Base-by-base conservation (phyloP, 805 yeast species). In the Alloascoidea africana region DNA sequence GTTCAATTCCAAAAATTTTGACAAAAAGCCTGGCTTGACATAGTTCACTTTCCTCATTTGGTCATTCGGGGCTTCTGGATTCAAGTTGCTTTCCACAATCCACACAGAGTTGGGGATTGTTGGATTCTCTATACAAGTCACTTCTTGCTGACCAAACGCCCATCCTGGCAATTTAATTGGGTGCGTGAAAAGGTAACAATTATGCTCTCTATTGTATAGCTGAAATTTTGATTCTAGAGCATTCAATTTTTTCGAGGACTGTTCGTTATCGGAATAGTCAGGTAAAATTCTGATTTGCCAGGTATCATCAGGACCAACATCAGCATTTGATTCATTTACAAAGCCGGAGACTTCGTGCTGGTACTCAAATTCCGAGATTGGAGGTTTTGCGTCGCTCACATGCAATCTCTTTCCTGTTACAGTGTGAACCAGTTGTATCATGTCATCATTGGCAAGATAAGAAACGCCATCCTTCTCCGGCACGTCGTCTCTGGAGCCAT, bases 81-180 rank as follows among this genome's bases (percentile, higher is more conserved):
- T 78, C 38, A 55, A 62, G 57, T 80, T 81, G 41, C 72, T 66
- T 59, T 82, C 94, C 48, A 82, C 61, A 56, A 78, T 76, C 89
- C 89, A 82, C 44, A 70, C 62, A 27, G 76, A 62, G 47, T 76
- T 65, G 14, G 68, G 63, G 40, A 70, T 59, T 39, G 65, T 63
- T 55, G 87, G 91, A 47, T 73, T 79, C 14, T 69, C 56, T 27
- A 93, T 85, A 61, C 87, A 70, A 2, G 87, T 73, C 38, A 82
- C 93, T 60, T 82, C 94, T 55, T 77, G 87, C 56, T 82, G 94
- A 43, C 74, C 80, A 46, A 75, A 78, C 1, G 81, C 93, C 87
- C 91, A 81, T 38, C 70, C 72, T 43, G 94, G 94, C 49, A 82
- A 66, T 52, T 78, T 78, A 11, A 68, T 72, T 40, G 71, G 77